Conservation (phyloP, 2,329 filamentous ascomycete genomes). For the Phaeosphaeria sp. region DNA sequence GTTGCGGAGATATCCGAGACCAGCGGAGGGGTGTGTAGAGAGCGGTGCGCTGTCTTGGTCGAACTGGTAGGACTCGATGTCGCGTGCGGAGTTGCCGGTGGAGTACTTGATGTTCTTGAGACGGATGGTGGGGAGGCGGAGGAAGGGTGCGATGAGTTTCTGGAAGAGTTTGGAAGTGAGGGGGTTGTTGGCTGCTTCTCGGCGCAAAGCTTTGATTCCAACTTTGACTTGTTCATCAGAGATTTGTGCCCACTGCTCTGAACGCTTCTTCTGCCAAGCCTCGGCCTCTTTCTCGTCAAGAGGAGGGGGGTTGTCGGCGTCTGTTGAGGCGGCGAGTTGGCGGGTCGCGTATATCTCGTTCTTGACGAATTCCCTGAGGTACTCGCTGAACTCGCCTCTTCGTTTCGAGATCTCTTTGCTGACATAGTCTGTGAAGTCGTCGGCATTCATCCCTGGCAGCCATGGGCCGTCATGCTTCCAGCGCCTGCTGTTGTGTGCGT, state of each 20-base stretch:
- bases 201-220: constrained; percentile 49
- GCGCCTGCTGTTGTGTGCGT: constrained; percentile 44
- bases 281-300: constrained; percentile 35
- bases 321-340: constrained; percentile 19
- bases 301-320: constrained; percentile 20
- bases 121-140: constrained; percentile 60
- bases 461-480: constrained; percentile 68
- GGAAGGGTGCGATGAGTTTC: constrained; percentile 59
- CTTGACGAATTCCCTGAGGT: constrained; percentile 40
- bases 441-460: constrained; percentile 62
- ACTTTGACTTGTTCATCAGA: constrained; percentile 30
- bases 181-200: constrained; percentile 55
- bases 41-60: constrained; percentile 52
- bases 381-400: constrained; percentile 37
- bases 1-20: constrained; percentile 67
- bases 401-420: constrained; percentile 50
- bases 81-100: constrained; percentile 35
- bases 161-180: constrained; percentile 60
- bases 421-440: constrained; percentile 62
- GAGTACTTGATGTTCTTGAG: constrained; percentile 31
- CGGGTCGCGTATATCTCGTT: constrained; percentile 42
- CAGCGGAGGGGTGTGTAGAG: constrained; percentile 70
- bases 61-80: constrained; percentile 34
- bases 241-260: constrained; percentile 38
- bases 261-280: constrained; percentile 19